phyloP scores from a whole-genome alignment of 2,329 filamentous ascomycete species.

The Rugonectria rugulosa region DNA sequence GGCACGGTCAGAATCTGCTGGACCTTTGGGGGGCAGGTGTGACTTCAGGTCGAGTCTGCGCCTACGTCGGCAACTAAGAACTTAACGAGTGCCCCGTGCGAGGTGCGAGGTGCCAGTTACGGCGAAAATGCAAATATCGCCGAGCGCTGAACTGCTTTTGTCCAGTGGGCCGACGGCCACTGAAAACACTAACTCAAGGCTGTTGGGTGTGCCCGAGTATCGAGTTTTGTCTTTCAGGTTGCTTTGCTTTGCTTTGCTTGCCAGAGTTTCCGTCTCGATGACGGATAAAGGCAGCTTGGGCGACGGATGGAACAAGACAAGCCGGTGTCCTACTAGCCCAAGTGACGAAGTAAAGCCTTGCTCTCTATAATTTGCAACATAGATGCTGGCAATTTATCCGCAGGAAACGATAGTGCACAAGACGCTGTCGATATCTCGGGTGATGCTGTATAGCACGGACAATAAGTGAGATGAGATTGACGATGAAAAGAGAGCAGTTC shows the following conservation, averaged over 20 bases:
- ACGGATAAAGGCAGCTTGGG: background rate
- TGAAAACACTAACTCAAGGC: constrained; percentile 8
- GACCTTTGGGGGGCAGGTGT: background rate
- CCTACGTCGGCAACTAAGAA: background rate
- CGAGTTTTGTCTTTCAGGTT: too few species aligned
- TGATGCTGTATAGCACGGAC: too few species aligned
- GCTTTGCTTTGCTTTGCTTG: too few species aligned
- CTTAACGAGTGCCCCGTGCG: too few species aligned
- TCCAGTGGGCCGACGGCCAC: constrained; percentile 7
- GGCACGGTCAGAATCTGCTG: background rate
- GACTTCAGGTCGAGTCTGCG: background rate
- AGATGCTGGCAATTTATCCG: background rate
- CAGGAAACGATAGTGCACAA: too few species aligned
- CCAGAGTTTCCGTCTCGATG: too few species aligned
- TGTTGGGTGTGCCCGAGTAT: too few species aligned
- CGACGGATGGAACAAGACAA: background rate
- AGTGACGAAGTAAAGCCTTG: too few species aligned
- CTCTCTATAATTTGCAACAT: background rate
- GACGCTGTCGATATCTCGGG: too few species aligned
- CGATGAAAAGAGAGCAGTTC: background rate
- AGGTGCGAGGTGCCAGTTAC: constrained; percentile 1
- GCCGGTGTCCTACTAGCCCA: background rate
- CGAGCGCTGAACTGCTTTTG: background rate
- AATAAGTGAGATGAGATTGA: too few species aligned
- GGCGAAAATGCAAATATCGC: constrained; percentile 1